Evolutionary conservation across 305 asterid genomes (phyloP).

Genomic region (Withania somnifera): DNA sequence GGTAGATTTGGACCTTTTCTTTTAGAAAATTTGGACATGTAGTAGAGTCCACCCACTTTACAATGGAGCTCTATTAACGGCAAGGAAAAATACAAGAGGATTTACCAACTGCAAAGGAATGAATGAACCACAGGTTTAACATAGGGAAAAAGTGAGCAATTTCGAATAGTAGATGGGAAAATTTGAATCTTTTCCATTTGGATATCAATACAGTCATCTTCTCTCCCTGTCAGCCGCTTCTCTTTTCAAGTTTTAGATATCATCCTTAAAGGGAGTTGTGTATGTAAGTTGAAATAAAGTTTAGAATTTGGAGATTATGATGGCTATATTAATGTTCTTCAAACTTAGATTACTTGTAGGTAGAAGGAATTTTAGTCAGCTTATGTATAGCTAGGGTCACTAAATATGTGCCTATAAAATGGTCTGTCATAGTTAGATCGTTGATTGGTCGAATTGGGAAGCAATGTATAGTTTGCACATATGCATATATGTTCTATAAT

Average conservation of each 20-base stretch:
- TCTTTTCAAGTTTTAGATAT: background rate
- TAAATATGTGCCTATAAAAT: conserved; percentile 85
- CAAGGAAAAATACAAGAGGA: background rate
- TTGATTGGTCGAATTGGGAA: conserved; percentile 98
- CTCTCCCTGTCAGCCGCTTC: background rate
- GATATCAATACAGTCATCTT: background rate
- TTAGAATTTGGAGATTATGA: background rate
- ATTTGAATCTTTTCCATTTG: background rate
- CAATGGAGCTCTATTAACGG: background rate
- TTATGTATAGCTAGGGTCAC: conserved; percentile 22
- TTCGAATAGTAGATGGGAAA: background rate
- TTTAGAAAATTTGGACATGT: background rate
- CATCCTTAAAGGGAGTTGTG: background rate
- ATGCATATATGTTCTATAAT: background rate
- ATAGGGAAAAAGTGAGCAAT: background rate
- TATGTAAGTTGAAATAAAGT: background rate
- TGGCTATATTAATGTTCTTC: background rate
- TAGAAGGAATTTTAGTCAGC: background rate
- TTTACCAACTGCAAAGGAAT: background rate
- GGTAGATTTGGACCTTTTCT: background rate
- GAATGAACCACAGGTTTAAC: background rate
- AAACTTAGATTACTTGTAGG: background rate
- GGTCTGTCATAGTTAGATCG: conserved; percentile 91
- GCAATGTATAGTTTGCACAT: conserved; percentile 42
- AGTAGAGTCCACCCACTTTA: background rate